A percentile compares a stretch with the other conserved stretches of the same genome.
phyloP scores from a whole-genome alignment of 441 rosid genomes.

The Mallotus repandus region DNA sequence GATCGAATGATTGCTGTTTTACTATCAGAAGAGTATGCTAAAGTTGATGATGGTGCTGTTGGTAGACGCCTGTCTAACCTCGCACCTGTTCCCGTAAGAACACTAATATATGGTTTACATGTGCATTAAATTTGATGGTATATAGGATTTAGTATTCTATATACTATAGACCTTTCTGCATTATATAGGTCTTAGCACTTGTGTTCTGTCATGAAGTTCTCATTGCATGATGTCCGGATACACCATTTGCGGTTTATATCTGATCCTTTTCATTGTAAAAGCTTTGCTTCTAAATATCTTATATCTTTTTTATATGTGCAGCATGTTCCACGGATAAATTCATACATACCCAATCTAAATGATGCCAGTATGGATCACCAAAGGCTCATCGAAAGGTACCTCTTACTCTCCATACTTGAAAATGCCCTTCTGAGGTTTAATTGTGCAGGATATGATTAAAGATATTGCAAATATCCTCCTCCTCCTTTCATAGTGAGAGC shows the following conservation, averaged over 20 bases:
- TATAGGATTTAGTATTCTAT: background rate
- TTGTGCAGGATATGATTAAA: background rate
- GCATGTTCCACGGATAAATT: conserved; percentile 84
- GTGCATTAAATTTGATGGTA: background rate
- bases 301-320: conserved; percentile 31
- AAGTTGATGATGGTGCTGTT: conserved; percentile 76
- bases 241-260: background rate
- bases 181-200: background rate
- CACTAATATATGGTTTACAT: no score
- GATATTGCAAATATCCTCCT: no score
- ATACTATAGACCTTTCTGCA: background rate
- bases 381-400: conserved; percentile 80
- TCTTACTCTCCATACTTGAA: conserved; percentile 19
- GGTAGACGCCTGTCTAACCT: conserved; percentile 76
- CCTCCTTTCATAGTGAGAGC: background rate
- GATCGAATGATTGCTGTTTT: conserved; percentile 84
- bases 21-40: conserved; percentile 72
- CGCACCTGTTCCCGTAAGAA: conserved; percentile 70
- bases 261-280: background rate
- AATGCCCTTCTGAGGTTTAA: background rate
- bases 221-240: background rate
- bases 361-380: conserved; percentile 90
- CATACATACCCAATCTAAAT: conserved; percentile 67
- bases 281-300: conserved; percentile 19
- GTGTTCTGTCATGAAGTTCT: background rate